A percentile compares a stretch with the other conserved stretches of the same genome.
Evolutionary conservation across 345 rosid genomes (phyloP).

Genomic region (Theobroma cacao): DNA sequence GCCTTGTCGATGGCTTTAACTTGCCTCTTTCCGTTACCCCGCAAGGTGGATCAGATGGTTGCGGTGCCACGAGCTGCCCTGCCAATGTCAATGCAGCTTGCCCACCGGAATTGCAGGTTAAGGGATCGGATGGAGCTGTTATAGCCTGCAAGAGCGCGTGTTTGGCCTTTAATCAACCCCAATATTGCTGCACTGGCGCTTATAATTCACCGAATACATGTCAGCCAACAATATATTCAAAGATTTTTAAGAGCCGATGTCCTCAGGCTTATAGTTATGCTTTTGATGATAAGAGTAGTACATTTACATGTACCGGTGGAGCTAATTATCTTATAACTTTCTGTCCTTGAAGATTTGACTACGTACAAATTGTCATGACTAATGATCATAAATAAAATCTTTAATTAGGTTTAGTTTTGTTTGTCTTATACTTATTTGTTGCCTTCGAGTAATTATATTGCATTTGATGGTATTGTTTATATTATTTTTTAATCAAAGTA

Average conservation of each 20-base stretch:
- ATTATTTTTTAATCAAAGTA: too few species aligned
- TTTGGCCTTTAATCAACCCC: slow-evolving; percentile 20
- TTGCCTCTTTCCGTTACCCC: slow-evolving; percentile 67
- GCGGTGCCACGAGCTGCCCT: slow-evolving; percentile 20
- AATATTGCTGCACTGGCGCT: slow-evolving; percentile 46
- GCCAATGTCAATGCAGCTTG: slow-evolving; percentile 39
- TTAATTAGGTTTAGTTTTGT: too few species aligned
- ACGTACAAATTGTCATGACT: too few species aligned
- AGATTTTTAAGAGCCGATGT: slow-evolving; percentile 44
- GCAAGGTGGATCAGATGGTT: slow-evolving; percentile 35
- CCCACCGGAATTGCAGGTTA: slow-evolving; percentile 36
- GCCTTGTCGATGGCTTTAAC: slow-evolving; percentile 25
- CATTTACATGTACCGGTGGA: slow-evolving; percentile 31
- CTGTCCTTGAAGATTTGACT: slow-evolving; percentile 4
- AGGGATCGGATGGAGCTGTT: slow-evolving; percentile 8
- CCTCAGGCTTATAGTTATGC: slow-evolving; percentile 65
- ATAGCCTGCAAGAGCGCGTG: slow-evolving; percentile 46
- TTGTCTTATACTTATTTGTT: too few species aligned
- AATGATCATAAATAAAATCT: too few species aligned
- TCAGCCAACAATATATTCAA: slow-evolving; percentile 36
- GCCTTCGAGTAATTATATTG: too few species aligned
- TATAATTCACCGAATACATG: slow-evolving; percentile 32
- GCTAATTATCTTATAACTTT: slow-evolving; percentile 30
- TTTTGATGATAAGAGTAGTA: slow-evolving; percentile 37
- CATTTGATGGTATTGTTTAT: too few species aligned